Base-by-base conservation (phyloP, 805 yeast species). In the Grigorovia yakushimaensis region DNA sequence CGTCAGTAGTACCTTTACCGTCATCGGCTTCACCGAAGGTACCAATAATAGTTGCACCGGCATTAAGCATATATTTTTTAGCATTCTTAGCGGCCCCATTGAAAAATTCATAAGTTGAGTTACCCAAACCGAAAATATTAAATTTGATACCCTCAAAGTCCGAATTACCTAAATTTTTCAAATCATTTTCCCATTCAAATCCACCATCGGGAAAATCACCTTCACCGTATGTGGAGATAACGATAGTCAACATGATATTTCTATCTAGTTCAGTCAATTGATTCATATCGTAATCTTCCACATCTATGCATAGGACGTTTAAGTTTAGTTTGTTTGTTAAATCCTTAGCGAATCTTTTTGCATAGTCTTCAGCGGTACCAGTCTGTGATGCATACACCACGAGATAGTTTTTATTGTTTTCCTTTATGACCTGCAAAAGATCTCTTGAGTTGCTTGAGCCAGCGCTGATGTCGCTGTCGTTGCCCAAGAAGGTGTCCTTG, bases 191-290 rank as follows among this genome's bases (percentile, higher is more conserved):
- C 63, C 93, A 87, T 37, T 79, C 80, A 39, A 77, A 76, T n/a
- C 97, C 93, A 57, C 87, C 86, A 65, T 91, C 98, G 13, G 98
- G 91, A 56, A 95, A 95, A 65, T 91, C 98, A 62, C 98, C 98
- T 69, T 91, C 98, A 57, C 98, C 98, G 59, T 93, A 93, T 10
- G 96, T 88, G 30, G 98, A 93, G 69, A 88, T 73, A 61, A 91
- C 74, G 59, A 91, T 82, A 51, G 88, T 79, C 19, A 80, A 80
- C n/a, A 77, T 68, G 47, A 77, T 70, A 50, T 77, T 76, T 17
- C 71, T 69, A 19, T 81, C 76, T 52, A 91, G 66, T 44, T 77
- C 77, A 58, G 79, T 79, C 47, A 93, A 71, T 53, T 78, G 79
- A 39, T 88, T 95, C 59, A 74, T 84, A 55, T 91, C 97, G 60